These are phyloP conservation scores for Taxillus chinensis DNA, from an alignment of 164 flowering plant species.

Conservation along the genomic window DNA sequence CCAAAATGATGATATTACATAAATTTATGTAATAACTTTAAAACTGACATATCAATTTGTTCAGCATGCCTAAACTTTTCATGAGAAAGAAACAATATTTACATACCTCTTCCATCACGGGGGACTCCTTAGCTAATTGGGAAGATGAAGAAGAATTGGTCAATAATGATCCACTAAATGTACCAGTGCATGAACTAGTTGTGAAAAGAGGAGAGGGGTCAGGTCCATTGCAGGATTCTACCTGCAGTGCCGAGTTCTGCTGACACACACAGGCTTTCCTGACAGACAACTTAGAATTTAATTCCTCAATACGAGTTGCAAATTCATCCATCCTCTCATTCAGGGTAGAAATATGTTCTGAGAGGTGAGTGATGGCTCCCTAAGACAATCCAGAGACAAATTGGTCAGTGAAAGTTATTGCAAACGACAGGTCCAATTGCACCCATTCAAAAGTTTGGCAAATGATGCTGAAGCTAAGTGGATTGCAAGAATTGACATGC, in stretches of 20 bases:
- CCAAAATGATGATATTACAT: no score
- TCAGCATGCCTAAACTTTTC: no score
- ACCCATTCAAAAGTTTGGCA: background rate
- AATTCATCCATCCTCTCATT: constrained; percentile 5
- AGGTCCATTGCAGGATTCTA: constrained; percentile 2
- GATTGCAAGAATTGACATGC: no score
- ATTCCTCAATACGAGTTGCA: constrained; percentile 1
- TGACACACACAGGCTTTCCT: background rate
- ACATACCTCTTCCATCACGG: constrained; percentile 1
- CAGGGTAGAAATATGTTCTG: constrained; percentile 1
- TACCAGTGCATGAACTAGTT: background rate
- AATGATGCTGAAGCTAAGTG: no score
- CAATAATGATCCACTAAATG: background rate
- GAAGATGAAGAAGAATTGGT: background rate
- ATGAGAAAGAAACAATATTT: no score
- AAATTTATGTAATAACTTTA: no score
- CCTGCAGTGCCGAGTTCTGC: background rate
- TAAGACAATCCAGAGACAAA: background rate
- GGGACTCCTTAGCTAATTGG: constrained; percentile 2
- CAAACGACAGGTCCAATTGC: background rate
- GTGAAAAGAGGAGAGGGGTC: background rate
- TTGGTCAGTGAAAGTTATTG: no score
- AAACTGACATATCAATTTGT: no score
- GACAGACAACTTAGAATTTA: background rate
- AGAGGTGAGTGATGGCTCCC: background rate